These are phyloP conservation scores for Crucibulum laeve DNA, from an alignment of 768 basidiomycete genomes.

Conservation along the genomic window DNA sequence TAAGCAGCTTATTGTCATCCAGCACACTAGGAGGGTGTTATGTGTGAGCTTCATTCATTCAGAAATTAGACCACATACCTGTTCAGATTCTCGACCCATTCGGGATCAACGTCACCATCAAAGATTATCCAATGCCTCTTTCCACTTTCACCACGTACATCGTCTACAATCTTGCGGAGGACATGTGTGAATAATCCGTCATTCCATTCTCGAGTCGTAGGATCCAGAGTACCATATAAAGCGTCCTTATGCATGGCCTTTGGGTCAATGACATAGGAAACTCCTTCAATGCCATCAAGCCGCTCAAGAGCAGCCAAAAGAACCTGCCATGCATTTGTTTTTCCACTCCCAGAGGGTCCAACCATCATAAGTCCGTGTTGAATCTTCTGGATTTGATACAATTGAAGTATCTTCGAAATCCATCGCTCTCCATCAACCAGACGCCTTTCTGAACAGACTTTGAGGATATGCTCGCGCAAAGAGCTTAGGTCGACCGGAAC, in stretches of 20 bases:
- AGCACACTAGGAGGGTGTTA: conserved; percentile 72
- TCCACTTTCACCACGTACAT: conserved; percentile 94
- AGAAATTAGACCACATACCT: conserved; percentile 53
- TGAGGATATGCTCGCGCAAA: conserved; percentile 78
- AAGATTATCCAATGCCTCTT: conserved; percentile 99
- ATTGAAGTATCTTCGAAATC: conserved; percentile 93
- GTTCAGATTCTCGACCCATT: conserved; percentile 99
- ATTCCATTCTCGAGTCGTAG: conserved; percentile 98
- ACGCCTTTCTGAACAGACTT: conserved; percentile 83
- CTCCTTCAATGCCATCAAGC: conserved; percentile 88
- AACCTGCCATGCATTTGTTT: conserved; percentile 96
- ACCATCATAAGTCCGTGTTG: conserved; percentile 99
- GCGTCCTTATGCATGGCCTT: conserved; percentile 99
- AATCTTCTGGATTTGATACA: conserved; percentile 99
- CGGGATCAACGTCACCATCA: conserved; percentile 98
- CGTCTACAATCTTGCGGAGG: conserved; percentile 95
- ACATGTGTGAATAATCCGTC: conserved; percentile 98
- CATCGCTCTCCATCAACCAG: conserved; percentile 86
- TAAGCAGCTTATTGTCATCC: conserved; percentile 97
- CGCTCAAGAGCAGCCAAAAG: conserved; percentile 86
- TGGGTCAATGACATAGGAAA: conserved; percentile 95
- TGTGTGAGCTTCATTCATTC: neutral
- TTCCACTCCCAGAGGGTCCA: conserved; percentile 93
- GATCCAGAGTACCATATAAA: conserved; percentile 94
- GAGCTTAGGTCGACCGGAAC: conserved; percentile 83